Evolutionary conservation across 1,284 basidiomycete species (phyloP).

Genomic region (Inonotus obliquus): DNA sequence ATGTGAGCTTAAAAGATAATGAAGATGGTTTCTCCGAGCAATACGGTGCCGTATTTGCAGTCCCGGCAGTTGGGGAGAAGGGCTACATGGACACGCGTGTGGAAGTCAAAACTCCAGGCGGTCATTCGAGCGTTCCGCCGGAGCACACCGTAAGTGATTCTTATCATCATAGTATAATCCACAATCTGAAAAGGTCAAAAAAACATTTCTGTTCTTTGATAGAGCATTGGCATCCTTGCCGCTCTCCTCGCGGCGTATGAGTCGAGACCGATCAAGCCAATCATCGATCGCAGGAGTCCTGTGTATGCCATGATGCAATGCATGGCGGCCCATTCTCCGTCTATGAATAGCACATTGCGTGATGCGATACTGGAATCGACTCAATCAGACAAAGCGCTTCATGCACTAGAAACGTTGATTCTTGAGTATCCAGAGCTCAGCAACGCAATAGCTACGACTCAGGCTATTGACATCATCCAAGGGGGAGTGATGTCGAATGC

Average conservation of each 20-base stretch:
- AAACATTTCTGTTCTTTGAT: background rate
- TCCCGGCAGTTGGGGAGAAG: constrained; percentile 44
- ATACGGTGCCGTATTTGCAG: constrained; percentile 26
- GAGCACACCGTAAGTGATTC: constrained; percentile 24
- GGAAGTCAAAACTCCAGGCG: constrained; percentile 37
- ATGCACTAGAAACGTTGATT: constrained; percentile 37
- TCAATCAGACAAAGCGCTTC: constrained; percentile 38
- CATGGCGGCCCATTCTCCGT: constrained; percentile 41
- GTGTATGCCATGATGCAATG: constrained; percentile 41
- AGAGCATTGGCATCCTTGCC: constrained; percentile 44
- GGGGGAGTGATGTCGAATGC: constrained; percentile 64
- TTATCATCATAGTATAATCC: background rate
- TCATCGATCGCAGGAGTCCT: constrained; percentile 37
- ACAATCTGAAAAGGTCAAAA: background rate
- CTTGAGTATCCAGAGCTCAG: constrained; percentile 29
- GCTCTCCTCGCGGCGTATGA: constrained; percentile 40
- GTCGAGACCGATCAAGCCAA: constrained; percentile 32
- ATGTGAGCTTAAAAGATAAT: background rate
- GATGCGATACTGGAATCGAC: constrained; percentile 33
- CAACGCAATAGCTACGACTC: constrained; percentile 46
- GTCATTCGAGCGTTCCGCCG: constrained; percentile 43
- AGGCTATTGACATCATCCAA: constrained; percentile 53
- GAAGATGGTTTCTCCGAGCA: constrained; percentile 21
- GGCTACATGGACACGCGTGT: constrained; percentile 41
- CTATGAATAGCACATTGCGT: constrained; percentile 35